Evolutionary conservation across 768 basidiomycete species (phyloP).

Genomic region (Sutorius australiensis): DNA sequence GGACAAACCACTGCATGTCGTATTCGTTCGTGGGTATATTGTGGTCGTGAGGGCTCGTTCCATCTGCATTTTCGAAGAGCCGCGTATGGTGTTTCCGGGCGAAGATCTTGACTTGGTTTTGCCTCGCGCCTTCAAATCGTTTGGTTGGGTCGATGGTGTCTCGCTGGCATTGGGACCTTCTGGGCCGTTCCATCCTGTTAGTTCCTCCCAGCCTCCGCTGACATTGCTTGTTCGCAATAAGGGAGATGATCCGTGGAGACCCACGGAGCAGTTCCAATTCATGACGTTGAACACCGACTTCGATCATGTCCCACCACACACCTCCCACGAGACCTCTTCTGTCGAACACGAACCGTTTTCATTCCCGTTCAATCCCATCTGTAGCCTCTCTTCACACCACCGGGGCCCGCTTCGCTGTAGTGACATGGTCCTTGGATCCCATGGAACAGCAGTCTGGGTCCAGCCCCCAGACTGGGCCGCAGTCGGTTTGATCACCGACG

Average conservation of each 20-base stretch:
- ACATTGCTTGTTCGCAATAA: conserved; percentile 56
- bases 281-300: conserved; percentile 43
- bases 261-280: conserved; percentile 47
- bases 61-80: conserved; percentile 51
- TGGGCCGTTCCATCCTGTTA: not conserved
- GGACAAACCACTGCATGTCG: conserved; percentile 51
- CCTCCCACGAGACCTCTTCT: conserved; percentile 3
- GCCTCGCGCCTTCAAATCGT: conserved; percentile 44
- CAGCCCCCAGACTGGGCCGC: conserved; percentile 47
- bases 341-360: conserved; percentile 28
- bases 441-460: conserved; percentile 62
- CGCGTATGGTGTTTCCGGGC: conserved; percentile 32
- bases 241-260: conserved; percentile 59
- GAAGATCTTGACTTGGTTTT: conserved; percentile 15
- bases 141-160: conserved; percentile 67
- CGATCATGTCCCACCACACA: not conserved
- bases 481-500: conserved; percentile 35
- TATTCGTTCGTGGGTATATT: conserved; percentile 44
- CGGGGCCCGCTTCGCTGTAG: conserved; percentile 55
- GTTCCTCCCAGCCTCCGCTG: conserved; percentile 23
- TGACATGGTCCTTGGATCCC: conserved; percentile 48
- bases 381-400: conserved; percentile 33
- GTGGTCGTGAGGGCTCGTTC: conserved; percentile 60
- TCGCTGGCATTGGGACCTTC: conserved; percentile 32
- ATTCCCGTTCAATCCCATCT: conserved; percentile 46